Evolutionary conservation across 1,284 basidiomycete genomes (phyloP).

Genomic region (Microbotryum saponariae): DNA sequence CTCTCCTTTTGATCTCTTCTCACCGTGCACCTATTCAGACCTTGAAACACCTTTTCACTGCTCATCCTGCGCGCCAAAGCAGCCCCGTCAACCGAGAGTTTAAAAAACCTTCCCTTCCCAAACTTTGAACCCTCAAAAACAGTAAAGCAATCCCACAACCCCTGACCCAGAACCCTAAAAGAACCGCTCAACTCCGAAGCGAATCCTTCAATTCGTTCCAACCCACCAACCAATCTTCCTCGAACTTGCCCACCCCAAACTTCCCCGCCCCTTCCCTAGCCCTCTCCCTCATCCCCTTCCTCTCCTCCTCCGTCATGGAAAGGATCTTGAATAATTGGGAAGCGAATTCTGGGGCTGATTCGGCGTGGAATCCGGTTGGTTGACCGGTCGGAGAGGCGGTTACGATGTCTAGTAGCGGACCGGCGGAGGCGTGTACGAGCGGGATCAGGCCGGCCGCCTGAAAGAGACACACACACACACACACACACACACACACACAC

Average conservation of each 20-base stretch:
- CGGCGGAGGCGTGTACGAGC: conserved; percentile 84
- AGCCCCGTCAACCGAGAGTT: too few relatives aligned
- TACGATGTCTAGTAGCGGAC: conserved; percentile 84
- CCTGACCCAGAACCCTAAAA: too few relatives aligned
- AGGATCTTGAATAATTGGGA: conserved; percentile 60
- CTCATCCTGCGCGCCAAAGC: too few relatives aligned
- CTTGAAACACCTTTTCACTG: too few relatives aligned
- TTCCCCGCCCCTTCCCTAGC: conserved; percentile 63
- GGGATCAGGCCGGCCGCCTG: conserved; percentile 91
- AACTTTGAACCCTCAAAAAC: too few relatives aligned
- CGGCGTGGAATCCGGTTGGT: conserved; percentile 77
- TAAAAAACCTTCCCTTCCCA: too few relatives aligned
- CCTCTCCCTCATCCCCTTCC: conserved; percentile 56
- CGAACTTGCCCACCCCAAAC: conserved; percentile 71
- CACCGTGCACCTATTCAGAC: too few relatives aligned
- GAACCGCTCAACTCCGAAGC: too few relatives aligned
- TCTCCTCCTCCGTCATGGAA: conserved; percentile 51
- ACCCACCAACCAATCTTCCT: conserved; percentile 44
- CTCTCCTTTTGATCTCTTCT: too few relatives aligned
- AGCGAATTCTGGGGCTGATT: conserved; percentile 60
- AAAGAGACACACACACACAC: conserved; percentile 2
- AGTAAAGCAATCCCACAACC: too few relatives aligned
- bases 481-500: not conserved
- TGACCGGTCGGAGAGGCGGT: conserved; percentile 59
- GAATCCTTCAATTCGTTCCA: conserved; percentile 3